Percentiles rank a stretch among this genome's conserved stretches.
Evolutionary conservation across 306 rosid genomes (phyloP).

Genomic region (Vachellia collinsii): DNA sequence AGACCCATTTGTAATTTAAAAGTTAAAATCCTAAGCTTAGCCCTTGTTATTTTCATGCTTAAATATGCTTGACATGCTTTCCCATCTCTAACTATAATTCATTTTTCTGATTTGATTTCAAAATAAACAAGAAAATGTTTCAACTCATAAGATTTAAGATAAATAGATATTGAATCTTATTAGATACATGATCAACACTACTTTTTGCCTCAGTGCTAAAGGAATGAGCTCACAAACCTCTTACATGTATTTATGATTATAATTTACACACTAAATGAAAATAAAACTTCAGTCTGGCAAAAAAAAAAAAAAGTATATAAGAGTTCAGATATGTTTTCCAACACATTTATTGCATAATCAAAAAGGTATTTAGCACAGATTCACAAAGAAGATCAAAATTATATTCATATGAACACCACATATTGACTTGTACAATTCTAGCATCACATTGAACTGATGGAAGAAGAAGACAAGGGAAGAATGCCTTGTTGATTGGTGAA

Average conservation of each 20-base stretch:
- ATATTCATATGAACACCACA: slow-evolving; percentile 6
- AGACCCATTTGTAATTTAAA: too few relatives aligned
- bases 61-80: not conserved
- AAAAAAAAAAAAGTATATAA: too few relatives aligned
- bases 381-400: slow-evolving; percentile 28
- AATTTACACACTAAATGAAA: not conserved
- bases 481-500: slow-evolving; percentile 73
- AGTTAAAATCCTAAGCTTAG: too few relatives aligned
- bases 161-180: not conserved
- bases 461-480: slow-evolving; percentile 50
- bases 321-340: not conserved
- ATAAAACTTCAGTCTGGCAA: not conserved
- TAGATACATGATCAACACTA: not conserved
- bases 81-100: not conserved
- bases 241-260: not conserved
- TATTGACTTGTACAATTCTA: slow-evolving; percentile 6
- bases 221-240: not conserved
- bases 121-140: not conserved
- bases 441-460: not conserved
- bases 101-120: not conserved
- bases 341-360: not conserved
- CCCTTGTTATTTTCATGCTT: too few relatives aligned
- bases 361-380: not conserved
- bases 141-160: not conserved
- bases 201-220: not conserved